phyloP scores from a whole-genome alignment of 1,139 yeast species.

The Kurtzmaniella quercitrusa region DNA sequence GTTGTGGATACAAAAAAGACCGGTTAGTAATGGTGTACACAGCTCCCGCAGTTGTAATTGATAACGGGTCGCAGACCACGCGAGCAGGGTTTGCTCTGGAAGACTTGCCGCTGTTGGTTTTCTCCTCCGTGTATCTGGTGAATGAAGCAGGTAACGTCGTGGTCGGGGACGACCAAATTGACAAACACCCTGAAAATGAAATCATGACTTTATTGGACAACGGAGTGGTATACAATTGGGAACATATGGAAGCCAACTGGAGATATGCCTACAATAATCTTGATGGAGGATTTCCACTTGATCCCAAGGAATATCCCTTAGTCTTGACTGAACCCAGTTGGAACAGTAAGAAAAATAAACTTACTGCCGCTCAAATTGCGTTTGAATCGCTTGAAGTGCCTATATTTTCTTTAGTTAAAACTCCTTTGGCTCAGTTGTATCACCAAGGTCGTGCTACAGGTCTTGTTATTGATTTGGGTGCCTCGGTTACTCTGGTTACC shows the following conservation, averaged over 20 bases:
- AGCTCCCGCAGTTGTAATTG: conserved; percentile 62
- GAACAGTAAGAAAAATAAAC: conserved; percentile 52
- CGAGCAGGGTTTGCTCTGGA: conserved; percentile 69
- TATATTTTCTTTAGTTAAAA: conserved; percentile 61
- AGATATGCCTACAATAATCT: conserved; percentile 50
- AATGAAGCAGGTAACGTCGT: conserved; percentile 25
- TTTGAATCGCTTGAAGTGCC: conserved; percentile 66
- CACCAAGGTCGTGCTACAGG: conserved; percentile 67
- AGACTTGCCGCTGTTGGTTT: conserved; percentile 57
- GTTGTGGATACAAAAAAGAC: not conserved
- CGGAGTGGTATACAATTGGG: conserved; percentile 66
- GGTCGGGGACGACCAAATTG: conserved; percentile 51
- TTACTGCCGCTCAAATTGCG: conserved; percentile 55
- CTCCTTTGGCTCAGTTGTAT: conserved; percentile 66
- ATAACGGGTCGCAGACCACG: conserved; percentile 62
- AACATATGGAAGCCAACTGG: conserved; percentile 58
- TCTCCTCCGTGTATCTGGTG: conserved; percentile 54
- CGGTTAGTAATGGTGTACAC: conserved; percentile 24
- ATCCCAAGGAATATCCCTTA: conserved; percentile 55
- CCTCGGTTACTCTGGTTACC: conserved; percentile 57
- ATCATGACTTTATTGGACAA: conserved; percentile 62
- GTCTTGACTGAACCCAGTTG: conserved; percentile 64
- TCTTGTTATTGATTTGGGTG: conserved; percentile 66
- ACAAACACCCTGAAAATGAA: conserved; percentile 40
- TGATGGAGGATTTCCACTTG: conserved; percentile 38